Evolutionary conservation across 139 green algal species (phyloP).

Genomic region (Coelastrella sp.): DNA sequence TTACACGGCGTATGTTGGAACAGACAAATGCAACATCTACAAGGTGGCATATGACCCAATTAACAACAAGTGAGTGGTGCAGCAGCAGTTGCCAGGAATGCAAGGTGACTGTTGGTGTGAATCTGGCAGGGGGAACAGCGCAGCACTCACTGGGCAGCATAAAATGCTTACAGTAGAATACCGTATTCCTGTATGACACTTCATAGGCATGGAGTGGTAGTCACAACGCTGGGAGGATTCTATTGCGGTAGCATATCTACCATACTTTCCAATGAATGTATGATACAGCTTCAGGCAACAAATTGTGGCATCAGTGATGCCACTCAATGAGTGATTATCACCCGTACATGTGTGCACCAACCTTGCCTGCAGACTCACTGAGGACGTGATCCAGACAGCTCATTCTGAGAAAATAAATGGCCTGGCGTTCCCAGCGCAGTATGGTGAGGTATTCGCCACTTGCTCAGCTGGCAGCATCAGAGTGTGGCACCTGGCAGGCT

Average conservation of each 20-base stretch:
- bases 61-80: conserved; percentile 51
- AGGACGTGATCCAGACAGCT: conserved; percentile 81
- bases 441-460: conserved; percentile 84
- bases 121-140: too few species aligned
- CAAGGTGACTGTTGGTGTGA: too few species aligned
- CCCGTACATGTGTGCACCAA: neutral
- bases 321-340: too few species aligned
- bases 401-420: conserved; percentile 77
- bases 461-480: conserved; percentile 73
- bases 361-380: conserved; percentile 58
- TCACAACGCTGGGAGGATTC: too few species aligned
- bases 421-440: conserved; percentile 78
- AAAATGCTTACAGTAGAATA: too few species aligned
- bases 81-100: too few species aligned
- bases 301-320: too few species aligned
- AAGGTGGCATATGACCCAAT: conserved; percentile 64
- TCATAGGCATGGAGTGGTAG: too few species aligned
- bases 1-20: conserved; percentile 72
- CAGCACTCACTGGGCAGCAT: too few species aligned
- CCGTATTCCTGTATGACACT: too few species aligned
- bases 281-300: neutral
- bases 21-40: conserved; percentile 80
- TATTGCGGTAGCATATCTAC: too few species aligned
- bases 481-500: conserved; percentile 82
- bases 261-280: too few species aligned